Percentiles rank a stretch among this genome's conserved stretches.
These are phyloP conservation scores for Babesia ovis DNA, from an alignment of 169 alveolate species.

Conservation along the genomic window DNA sequence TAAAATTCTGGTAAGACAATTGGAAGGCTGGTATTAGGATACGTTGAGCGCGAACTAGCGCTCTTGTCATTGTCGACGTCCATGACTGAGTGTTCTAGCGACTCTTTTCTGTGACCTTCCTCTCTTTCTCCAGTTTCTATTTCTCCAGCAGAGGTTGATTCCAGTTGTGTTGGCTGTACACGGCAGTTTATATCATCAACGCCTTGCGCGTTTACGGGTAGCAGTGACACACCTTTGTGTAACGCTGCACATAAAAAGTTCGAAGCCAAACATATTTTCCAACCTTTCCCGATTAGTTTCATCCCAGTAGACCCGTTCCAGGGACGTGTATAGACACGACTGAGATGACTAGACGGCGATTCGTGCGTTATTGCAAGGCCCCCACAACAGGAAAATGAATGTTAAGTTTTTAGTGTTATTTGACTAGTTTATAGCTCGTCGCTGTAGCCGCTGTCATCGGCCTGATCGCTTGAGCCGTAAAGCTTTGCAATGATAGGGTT, in stretches of 20 bases:
- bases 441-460: slow-evolving; percentile 59
- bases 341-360: background rate
- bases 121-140: too few relatives aligned
- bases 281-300: slow-evolving; percentile 11
- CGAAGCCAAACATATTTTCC: slow-evolving; percentile 20
- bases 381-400: background rate
- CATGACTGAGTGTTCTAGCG: background rate
- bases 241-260: slow-evolving; percentile 14
- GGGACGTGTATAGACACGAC: background rate
- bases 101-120: too few relatives aligned
- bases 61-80: slow-evolving; percentile 38
- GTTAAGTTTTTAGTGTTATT: background rate
- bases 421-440: slow-evolving; percentile 39
- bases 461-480: slow-evolving; percentile 69
- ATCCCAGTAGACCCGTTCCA: background rate
- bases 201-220: background rate
- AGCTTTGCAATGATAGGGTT: slow-evolving; percentile 93
- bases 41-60: background rate
- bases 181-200: too few relatives aligned
- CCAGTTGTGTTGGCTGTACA: too few relatives aligned
- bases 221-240: slow-evolving; percentile 31
- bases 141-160: too few relatives aligned
- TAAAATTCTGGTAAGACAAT: slow-evolving; percentile 72
- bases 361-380: background rate
- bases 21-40: slow-evolving; percentile 47